phyloP scores from a whole-genome alignment of 768 basidiomycete genomes.

The Phanerochaete sordida region DNA sequence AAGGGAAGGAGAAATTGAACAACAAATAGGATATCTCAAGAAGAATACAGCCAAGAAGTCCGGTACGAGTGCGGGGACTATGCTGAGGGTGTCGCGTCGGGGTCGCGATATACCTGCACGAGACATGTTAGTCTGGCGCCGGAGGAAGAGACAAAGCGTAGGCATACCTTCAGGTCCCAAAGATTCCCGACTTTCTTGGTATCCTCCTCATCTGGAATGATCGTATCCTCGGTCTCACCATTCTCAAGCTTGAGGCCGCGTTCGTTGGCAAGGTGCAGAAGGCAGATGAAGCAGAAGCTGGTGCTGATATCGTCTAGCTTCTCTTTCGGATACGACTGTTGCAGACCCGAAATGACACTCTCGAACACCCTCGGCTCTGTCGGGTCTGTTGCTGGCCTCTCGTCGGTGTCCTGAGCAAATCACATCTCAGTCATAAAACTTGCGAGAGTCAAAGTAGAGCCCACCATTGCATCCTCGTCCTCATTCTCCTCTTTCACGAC shows the following conservation, averaged over 20 bases:
- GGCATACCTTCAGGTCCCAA: conserved; percentile 66
- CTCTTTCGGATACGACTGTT: conserved; percentile 80
- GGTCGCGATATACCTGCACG: conserved; percentile 43
- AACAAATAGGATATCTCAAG: no score
- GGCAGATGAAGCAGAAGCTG: conserved; percentile 98
- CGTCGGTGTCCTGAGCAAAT: conserved; percentile 50
- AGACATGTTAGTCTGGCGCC: not conserved
- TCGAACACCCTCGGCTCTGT: conserved; percentile 67
- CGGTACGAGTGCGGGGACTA: no score
- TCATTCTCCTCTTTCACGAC: conserved; percentile 43
- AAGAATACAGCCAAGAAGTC: no score
- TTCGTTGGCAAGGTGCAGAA: conserved; percentile 95
- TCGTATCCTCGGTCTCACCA: conserved; percentile 33
- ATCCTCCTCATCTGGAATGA: conserved; percentile 33
- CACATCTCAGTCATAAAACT: not conserved
- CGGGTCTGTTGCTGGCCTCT: conserved; percentile 53
- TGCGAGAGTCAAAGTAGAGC: not conserved
- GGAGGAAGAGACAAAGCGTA: not conserved
- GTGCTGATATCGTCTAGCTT: conserved; percentile 99
- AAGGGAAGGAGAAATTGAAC: not conserved
- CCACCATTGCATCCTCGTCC: conserved; percentile 25
- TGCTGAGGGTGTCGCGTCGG: conserved; percentile 28
- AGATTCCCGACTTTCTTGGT: conserved; percentile 62
- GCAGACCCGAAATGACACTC: conserved; percentile 78
- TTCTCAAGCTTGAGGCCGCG: conserved; percentile 84